phyloP scores from a whole-genome alignment of 2,329 filamentous ascomycete species.

The Remersonia thermophila region DNA sequence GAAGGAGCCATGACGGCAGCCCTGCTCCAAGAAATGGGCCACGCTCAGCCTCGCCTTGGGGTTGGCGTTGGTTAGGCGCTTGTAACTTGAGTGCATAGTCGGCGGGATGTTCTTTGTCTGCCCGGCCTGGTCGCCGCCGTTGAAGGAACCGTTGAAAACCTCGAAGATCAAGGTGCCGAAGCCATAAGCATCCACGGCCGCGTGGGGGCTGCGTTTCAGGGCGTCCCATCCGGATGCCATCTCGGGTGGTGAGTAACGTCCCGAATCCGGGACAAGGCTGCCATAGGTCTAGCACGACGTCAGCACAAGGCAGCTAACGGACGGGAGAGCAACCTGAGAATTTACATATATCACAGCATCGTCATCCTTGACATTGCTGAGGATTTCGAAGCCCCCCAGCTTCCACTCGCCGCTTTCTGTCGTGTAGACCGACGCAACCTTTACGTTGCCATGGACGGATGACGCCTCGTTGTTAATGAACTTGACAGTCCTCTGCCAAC shows the following conservation, averaged over 20 bases:
- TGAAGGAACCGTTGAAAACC: constrained; percentile 78
- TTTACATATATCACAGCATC: constrained; percentile 78
- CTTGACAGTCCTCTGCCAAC: constrained; percentile 70
- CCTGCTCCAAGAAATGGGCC: constrained; percentile 80
- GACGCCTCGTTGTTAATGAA: constrained; percentile 92
- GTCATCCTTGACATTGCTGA: constrained; percentile 93
- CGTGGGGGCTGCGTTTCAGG: constrained; percentile 70
- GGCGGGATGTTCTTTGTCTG: constrained; percentile 79
- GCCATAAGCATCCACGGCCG: constrained; percentile 77
- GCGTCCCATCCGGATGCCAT: constrained; percentile 79
- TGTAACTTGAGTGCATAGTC: constrained; percentile 83
- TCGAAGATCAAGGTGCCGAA: constrained; percentile 79
- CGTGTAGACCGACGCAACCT: constrained; percentile 78
- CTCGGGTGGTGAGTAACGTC: constrained; percentile 77
- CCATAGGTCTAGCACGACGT: constrained; percentile 55
- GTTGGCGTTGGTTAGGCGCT: constrained; percentile 74
- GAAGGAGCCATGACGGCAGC: constrained; percentile 68
- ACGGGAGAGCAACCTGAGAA: not conserved
- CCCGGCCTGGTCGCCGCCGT: constrained; percentile 63
- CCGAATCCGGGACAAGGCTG: constrained; percentile 73
- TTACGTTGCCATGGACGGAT: constrained; percentile 80
- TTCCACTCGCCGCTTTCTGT: constrained; percentile 98
- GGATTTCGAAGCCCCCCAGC: constrained; percentile 79
- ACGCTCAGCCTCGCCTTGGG: constrained; percentile 80
- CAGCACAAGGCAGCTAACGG: constrained; percentile 7